Evolutionary conservation across 257 asterid species (phyloP).

Genomic region (Petrea volubilis): DNA sequence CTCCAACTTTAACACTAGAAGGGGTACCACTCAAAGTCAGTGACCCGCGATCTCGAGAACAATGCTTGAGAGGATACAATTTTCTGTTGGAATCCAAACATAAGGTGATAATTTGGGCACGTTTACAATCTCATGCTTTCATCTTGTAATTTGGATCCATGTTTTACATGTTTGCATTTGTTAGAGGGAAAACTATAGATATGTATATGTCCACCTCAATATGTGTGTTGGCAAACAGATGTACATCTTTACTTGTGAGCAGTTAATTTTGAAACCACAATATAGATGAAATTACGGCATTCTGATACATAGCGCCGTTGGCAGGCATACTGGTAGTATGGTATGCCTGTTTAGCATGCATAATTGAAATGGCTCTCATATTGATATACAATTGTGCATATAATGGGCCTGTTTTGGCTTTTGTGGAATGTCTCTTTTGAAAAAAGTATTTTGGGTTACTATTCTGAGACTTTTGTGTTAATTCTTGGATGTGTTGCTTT

Average conservation of each 20-base stretch:
- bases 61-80: slow-evolving; percentile 70
- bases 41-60: slow-evolving; percentile 76
- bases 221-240: neutral
- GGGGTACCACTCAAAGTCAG: slow-evolving; percentile 59
- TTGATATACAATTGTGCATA: neutral
- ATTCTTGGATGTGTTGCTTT: neutral
- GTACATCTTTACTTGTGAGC: neutral
- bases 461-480: neutral
- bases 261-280: slow-evolving; percentile 4
- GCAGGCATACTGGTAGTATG: neutral
- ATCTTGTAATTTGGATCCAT: slow-evolving; percentile 8
- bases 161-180: neutral
- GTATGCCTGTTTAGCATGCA: neutral
- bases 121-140: slow-evolving; percentile 17
- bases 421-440: neutral
- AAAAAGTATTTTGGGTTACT: neutral
- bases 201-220: neutral
- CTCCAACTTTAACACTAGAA: slow-evolving; percentile 67
- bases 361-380: slow-evolving; percentile 3
- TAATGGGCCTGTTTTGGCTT: neutral
- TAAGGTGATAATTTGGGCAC: slow-evolving; percentile 47
- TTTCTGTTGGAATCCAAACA: slow-evolving; percentile 63
- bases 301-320: neutral
- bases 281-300: neutral
- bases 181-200: neutral